A percentile compares a stretch with the other conserved stretches of the same genome.
These are phyloP conservation scores for Colletotrichum sp. DNA, from an alignment of 2,329 filamentous ascomycete species.

Conservation along the genomic window DNA sequence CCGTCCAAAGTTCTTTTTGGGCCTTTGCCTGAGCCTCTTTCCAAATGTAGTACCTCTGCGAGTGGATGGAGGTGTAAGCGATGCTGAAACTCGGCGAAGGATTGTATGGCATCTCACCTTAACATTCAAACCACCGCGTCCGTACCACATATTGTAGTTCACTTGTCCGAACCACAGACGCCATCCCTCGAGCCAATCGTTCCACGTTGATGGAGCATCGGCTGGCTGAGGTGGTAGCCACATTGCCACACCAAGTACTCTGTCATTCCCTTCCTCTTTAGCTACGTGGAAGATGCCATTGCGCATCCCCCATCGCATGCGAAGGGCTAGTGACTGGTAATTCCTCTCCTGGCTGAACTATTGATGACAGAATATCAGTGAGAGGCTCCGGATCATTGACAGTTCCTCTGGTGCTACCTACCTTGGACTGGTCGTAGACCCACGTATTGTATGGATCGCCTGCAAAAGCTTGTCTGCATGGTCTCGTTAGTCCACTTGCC, in stretches of 20 bases:
- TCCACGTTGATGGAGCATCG: conserved; percentile 59
- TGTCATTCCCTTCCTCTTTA: conserved; percentile 58
- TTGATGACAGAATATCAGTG: neutral
- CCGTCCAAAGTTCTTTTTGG: conserved; percentile 68
- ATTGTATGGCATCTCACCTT: conserved; percentile 39
- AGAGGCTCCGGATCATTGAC: neutral
- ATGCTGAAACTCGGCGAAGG: neutral
- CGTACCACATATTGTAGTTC: conserved; percentile 70
- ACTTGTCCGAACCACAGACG: conserved; percentile 70
- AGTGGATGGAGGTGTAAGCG: neutral
- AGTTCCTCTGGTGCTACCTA: neutral
- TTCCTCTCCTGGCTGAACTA: conserved; percentile 67
- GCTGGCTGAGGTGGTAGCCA: conserved; percentile 67
- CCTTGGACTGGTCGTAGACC: conserved; percentile 66
- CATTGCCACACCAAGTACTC: conserved; percentile 74
- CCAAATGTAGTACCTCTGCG: conserved; percentile 73
- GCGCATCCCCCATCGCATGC: conserved; percentile 73
- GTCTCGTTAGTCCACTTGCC: no score
- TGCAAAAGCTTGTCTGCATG: conserved; percentile 59
- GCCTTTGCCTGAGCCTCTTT: conserved; percentile 68
- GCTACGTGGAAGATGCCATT: conserved; percentile 74
- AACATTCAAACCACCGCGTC: conserved; percentile 71
- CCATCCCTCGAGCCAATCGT: conserved; percentile 68
- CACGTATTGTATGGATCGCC: conserved; percentile 72
- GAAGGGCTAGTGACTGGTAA: conserved; percentile 64